Percentiles rank a stretch among this genome's conserved stretches.
Evolutionary conservation across 2,329 filamentous ascomycete species (phyloP).

Genomic region (Sporothrix brasiliensis): DNA sequence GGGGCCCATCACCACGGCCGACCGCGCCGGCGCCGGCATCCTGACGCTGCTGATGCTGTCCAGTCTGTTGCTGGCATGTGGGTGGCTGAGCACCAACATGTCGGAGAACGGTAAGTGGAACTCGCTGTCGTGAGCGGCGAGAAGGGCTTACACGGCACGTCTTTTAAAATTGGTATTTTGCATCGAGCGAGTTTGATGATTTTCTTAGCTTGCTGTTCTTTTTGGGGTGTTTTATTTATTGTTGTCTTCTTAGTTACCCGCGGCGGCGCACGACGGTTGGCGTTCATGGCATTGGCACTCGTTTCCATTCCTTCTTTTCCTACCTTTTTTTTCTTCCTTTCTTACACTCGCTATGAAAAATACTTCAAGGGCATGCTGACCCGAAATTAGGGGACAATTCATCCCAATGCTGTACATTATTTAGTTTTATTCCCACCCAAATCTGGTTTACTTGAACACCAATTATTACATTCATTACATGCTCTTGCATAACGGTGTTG

Average conservation of each 20-base stretch:
- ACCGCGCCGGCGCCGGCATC: slow-evolving; percentile 70
- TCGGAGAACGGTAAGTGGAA: slow-evolving; percentile 29
- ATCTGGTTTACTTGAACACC: not conserved
- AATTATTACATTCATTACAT: not conserved
- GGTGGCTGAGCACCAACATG: slow-evolving; percentile 39
- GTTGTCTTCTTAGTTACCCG: no score
- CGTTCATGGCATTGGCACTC: slow-evolving; percentile 15
- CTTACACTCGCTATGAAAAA: slow-evolving; percentile 5
- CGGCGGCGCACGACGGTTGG: slow-evolving; percentile 7
- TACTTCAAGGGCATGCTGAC: not conserved
- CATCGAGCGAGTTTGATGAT: slow-evolving; percentile 20
- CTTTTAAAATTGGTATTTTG: not conserved
- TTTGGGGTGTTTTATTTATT: not conserved
- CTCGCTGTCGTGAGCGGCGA: not conserved
- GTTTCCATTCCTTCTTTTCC: no score
- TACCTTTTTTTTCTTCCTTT: not conserved
- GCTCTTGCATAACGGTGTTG: not conserved
- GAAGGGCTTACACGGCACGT: not conserved
- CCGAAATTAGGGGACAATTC: not conserved
- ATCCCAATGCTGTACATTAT: slow-evolving; percentile 14
- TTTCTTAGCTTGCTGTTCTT: not conserved
- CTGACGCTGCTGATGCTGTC: slow-evolving; percentile 61
- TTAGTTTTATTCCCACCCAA: slow-evolving; percentile 3
- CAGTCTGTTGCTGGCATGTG: slow-evolving; percentile 55
- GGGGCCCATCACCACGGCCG: slow-evolving; percentile 55